Conservation (phyloP, 192 early-diverging fungal genomes). For the Podila verticillata region DNA sequence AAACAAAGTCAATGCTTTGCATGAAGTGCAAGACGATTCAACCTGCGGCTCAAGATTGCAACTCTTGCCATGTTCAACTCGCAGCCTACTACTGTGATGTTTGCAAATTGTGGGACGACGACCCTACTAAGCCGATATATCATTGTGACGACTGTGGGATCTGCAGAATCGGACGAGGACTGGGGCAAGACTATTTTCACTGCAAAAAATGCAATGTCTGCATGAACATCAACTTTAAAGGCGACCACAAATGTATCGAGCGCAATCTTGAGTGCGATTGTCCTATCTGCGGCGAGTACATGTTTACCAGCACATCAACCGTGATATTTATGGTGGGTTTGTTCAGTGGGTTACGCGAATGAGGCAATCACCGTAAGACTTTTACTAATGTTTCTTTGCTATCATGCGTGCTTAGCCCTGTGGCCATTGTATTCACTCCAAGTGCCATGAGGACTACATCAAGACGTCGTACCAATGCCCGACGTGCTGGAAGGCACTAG, state of each 20-base stretch:
- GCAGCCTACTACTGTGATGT: constrained; percentile 87
- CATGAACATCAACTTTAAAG: constrained; percentile 78
- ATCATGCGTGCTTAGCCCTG: constrained; percentile 70
- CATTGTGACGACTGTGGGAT: constrained; percentile 95
- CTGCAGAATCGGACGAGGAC: constrained; percentile 86
- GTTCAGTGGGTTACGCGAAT: background rate
- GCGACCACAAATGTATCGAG: constrained; percentile 91
- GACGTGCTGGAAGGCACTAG: constrained; percentile 91
- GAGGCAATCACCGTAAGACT: background rate
- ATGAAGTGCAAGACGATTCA: constrained; percentile 91
- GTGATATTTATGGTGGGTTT: constrained; percentile 87
- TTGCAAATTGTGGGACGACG: constrained; percentile 94
- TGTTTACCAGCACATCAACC: constrained; percentile 86
- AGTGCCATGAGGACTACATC: constrained; percentile 85
- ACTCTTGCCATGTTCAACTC: constrained; percentile 70
- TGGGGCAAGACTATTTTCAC: constrained; percentile 88
- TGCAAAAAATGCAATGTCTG: constrained; percentile 93
- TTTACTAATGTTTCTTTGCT: background rate
- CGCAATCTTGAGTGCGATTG: constrained; percentile 91
- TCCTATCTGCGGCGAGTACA: constrained; percentile 95
- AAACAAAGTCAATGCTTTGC: constrained; percentile 87
- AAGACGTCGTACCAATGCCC: constrained; percentile 96
- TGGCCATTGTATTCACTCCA: constrained; percentile 91
- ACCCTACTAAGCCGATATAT: constrained; percentile 84
- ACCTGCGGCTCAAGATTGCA: constrained; percentile 78